Evolutionary conservation across 192 early-diverging fungal genomes (phyloP).

Genomic region (Obelidium mucronatum): DNA sequence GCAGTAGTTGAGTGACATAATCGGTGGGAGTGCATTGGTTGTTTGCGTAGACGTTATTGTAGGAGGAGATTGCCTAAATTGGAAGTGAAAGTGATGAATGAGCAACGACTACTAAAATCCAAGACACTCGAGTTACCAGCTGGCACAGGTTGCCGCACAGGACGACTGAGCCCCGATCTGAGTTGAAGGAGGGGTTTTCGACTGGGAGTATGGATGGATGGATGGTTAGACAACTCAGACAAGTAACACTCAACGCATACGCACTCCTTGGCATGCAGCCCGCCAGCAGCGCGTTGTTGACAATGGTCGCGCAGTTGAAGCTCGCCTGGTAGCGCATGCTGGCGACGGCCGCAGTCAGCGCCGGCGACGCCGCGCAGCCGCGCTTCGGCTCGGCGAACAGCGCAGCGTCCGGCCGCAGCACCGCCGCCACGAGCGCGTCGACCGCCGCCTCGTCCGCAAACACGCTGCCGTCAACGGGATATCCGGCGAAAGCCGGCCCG

Average conservation of each 20-base stretch:
- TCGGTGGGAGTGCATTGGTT: neutral
- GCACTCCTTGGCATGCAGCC: too few species aligned
- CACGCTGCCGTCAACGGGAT: neutral
- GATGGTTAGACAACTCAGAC: too few species aligned
- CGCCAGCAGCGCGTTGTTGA: neutral
- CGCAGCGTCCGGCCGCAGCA: neutral
- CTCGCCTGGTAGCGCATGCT: constrained; percentile 1
- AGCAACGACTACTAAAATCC: too few species aligned
- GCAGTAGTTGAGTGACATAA: neutral
- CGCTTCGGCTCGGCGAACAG: neutral
- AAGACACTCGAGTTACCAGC: too few species aligned
- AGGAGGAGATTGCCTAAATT: neutral
- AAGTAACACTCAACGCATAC: too few species aligned
- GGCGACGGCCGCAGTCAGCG: neutral
- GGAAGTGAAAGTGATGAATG: too few species aligned
- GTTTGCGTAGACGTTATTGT: constrained; percentile 16
- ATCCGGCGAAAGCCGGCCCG: neutral
- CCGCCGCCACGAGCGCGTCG: neutral
- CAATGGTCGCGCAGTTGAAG: neutral
- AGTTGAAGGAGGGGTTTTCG: too few species aligned
- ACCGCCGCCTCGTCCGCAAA: neutral
- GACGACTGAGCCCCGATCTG: too few species aligned
- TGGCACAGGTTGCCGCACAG: too few species aligned
- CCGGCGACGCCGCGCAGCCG: neutral
- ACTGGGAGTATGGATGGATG: too few species aligned